Evolutionary conservation across 768 basidiomycete species (phyloP).

Genomic region (Lentinula raphanica): DNA sequence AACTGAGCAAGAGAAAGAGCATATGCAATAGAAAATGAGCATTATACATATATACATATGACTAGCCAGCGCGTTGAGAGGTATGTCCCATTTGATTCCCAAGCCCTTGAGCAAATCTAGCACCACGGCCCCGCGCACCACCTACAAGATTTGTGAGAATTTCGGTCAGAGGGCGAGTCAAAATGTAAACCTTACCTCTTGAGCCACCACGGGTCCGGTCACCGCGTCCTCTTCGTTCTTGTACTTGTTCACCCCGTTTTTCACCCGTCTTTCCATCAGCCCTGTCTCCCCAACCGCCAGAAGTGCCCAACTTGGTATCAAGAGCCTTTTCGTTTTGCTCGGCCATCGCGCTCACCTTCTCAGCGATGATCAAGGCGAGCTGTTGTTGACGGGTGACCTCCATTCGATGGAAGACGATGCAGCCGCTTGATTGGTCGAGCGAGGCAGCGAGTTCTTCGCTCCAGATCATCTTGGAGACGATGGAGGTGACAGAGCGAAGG

Average conservation of each 20-base stretch:
- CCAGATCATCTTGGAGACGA: slow-evolving; percentile 99
- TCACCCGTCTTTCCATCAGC: slow-evolving; percentile 69
- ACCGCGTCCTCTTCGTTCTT: slow-evolving; percentile 71
- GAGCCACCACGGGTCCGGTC: slow-evolving; percentile 58
- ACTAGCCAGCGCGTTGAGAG: slow-evolving; percentile 5
- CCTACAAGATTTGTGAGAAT: slow-evolving; percentile 29
- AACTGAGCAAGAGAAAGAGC: neutral
- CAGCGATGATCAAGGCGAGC: slow-evolving; percentile 83
- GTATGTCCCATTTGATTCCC: slow-evolving; percentile 62
- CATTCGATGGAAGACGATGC: slow-evolving; percentile 89
- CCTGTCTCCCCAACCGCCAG: slow-evolving; percentile 59
- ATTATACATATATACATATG: neutral
- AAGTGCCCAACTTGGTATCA: slow-evolving; percentile 75
- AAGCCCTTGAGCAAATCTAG: slow-evolving; percentile 78
- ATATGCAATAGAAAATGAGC: neutral
- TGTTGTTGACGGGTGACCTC: slow-evolving; percentile 87
- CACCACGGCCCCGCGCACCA: slow-evolving; percentile 66
- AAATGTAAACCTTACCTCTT: slow-evolving; percentile 40
- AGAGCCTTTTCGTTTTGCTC: slow-evolving; percentile 91
- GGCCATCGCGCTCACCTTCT: slow-evolving; percentile 79
- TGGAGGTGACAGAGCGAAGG: slow-evolving; percentile 74
- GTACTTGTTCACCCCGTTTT: slow-evolving; percentile 74
- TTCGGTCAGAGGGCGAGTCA: neutral
- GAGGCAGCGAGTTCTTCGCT: slow-evolving; percentile 91
- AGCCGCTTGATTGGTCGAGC: slow-evolving; percentile 84